These are phyloP conservation scores for Alternaria infectoria DNA, from an alignment of 2,329 filamentous ascomycete species.

Conservation along the genomic window DNA sequence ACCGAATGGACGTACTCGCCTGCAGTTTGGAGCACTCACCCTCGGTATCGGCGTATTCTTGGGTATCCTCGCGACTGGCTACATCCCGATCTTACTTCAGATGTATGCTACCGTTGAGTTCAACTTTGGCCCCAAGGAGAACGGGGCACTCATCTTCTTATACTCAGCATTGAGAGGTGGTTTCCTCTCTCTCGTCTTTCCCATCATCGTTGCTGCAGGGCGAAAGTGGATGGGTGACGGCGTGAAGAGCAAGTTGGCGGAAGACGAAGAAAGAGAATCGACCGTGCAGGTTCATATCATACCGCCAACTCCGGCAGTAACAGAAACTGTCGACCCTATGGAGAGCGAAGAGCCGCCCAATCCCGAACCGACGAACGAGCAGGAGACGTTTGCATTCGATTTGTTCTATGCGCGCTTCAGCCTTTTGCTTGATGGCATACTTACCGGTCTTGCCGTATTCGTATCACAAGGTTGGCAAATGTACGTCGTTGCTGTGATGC, in stretches of 20 bases:
- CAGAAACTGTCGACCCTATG: constrained; percentile 54
- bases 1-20: constrained; percentile 57
- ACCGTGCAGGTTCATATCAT: constrained; percentile 31
- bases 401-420: constrained; percentile 71
- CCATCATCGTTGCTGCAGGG: constrained; percentile 51
- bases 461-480: constrained; percentile 71
- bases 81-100: constrained; percentile 65
- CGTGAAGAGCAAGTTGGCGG: background rate
- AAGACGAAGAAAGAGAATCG: constrained; percentile 15
- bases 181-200: constrained; percentile 55
- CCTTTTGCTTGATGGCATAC: constrained; percentile 66
- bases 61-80: constrained; percentile 72
- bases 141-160: constrained; percentile 54
- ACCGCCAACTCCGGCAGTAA: constrained; percentile 33
- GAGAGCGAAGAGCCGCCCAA: constrained; percentile 59
- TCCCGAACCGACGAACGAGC: constrained; percentile 46
- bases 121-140: constrained; percentile 53
- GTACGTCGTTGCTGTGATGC: constrained; percentile 68
- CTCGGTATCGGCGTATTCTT: constrained; percentile 71
- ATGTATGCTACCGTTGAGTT: constrained; percentile 57
- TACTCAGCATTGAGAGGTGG: constrained; percentile 53
- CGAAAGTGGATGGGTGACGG: constrained; percentile 49
- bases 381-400: constrained; percentile 66
- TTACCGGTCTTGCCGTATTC: constrained; percentile 69
- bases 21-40: constrained; percentile 68